Evolutionary conservation across 495 filamentous ascomycete species (phyloP).

Genomic region (Podospora pseudoanserina): DNA sequence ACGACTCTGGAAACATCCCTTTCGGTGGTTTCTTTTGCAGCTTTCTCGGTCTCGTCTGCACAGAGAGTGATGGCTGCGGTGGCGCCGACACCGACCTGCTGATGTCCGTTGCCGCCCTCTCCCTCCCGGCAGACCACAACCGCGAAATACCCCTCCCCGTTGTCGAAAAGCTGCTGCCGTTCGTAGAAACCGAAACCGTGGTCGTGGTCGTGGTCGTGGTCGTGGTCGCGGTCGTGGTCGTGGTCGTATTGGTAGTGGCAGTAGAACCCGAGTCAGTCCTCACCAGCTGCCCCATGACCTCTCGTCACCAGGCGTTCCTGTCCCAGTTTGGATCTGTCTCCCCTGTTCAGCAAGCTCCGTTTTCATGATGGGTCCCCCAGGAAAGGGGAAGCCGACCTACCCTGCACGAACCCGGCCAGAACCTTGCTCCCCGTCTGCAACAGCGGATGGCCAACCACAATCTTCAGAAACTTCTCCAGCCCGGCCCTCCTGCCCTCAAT

Average conservation of each 20-base stretch:
- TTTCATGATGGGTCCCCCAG: too few species aligned
- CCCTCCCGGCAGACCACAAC: neutral
- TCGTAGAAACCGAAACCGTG: neutral
- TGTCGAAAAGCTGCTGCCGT: neutral
- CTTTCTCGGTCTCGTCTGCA: constrained; percentile 38
- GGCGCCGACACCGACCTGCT: neutral
- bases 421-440: constrained; percentile 98
- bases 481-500: constrained; percentile 93
- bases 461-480: constrained; percentile 92
- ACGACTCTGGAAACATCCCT: constrained; percentile 27
- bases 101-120: neutral
- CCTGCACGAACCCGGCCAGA: constrained; percentile 90
- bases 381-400: constrained; percentile 46
- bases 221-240: neutral
- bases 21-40: constrained; percentile 45
- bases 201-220: neutral
- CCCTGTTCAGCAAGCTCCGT: neutral
- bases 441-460: constrained; percentile 93
- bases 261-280: neutral
- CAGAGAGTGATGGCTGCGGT: neutral
- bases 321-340: constrained; percentile 70
- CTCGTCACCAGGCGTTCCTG: constrained; percentile 66
- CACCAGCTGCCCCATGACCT: neutral
- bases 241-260: neutral
- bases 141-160: neutral